Evolutionary conservation across 2,329 filamentous ascomycete species (phyloP).

Genomic region (Colletotrichum lindemuthianum): DNA sequence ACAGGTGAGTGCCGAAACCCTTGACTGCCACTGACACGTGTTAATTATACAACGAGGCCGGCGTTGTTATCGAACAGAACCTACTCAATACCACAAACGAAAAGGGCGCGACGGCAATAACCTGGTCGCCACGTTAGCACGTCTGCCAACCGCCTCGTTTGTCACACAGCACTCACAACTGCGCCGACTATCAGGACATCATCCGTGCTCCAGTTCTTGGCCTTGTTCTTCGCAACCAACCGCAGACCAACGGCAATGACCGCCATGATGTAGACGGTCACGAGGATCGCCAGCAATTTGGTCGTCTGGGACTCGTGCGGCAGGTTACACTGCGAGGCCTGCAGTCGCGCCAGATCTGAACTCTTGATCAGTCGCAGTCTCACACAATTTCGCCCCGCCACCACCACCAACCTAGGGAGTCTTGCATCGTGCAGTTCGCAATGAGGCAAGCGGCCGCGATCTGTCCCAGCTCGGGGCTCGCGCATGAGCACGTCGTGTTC

Average conservation of each 20-base stretch:
- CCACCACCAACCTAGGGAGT: constrained; percentile 25
- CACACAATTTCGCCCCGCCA: too few relatives aligned
- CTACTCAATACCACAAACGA: constrained; percentile 24
- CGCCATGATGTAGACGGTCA: constrained; percentile 15
- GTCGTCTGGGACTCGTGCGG: constrained; percentile 29
- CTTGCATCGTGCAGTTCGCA: constrained; percentile 35
- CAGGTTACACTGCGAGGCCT: constrained; percentile 26
- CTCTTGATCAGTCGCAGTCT: too few relatives aligned
- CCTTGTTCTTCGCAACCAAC: constrained; percentile 16
- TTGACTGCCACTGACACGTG: constrained; percentile 11
- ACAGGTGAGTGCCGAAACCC: constrained; percentile 34
- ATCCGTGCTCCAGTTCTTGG: constrained; percentile 25
- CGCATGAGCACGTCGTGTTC: constrained; percentile 33
- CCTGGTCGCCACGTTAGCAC: neutral
- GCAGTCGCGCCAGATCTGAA: constrained; percentile 30
- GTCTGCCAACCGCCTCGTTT: neutral
- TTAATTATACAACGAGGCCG: neutral
- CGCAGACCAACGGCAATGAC: constrained; percentile 10
- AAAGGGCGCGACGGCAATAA: constrained; percentile 22
- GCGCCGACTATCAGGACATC: constrained; percentile 23
- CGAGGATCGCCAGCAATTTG: constrained; percentile 17
- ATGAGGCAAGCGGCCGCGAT: constrained; percentile 21
- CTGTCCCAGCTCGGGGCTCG: constrained; percentile 22
- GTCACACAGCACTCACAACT: constrained; percentile 12
- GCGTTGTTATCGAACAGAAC: neutral